A percentile compares a stretch with the other conserved stretches of the same genome.
Conservation (phyloP, 768 basidiomycete species). For the Gymnopilus junonius region DNA sequence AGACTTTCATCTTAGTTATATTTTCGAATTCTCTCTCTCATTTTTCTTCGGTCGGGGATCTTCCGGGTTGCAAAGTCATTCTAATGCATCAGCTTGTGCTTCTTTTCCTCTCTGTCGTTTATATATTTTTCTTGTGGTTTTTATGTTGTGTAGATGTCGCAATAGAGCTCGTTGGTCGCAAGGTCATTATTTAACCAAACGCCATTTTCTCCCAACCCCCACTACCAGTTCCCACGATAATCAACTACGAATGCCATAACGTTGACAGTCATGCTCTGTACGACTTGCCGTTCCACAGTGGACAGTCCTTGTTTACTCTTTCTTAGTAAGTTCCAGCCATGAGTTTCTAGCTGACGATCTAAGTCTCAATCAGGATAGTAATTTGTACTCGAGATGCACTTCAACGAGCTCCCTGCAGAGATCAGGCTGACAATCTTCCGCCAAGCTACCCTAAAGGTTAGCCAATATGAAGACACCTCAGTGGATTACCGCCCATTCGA, state of each 20-base stretch:
- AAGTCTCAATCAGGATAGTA: background rate
- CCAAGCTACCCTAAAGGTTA: constrained; percentile 3
- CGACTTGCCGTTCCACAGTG: background rate
- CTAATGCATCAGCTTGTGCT: too few relatives aligned
- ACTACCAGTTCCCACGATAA: background rate
- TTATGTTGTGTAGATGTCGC: too few relatives aligned
- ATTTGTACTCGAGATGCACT: background rate
- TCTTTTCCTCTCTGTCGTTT: background rate
- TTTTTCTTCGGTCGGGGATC: too few relatives aligned
- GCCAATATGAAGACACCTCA: constrained; percentile 3
- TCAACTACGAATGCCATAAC: background rate
- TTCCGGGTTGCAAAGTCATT: too few relatives aligned
- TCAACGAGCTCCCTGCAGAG: constrained; percentile 5
- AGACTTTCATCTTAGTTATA: too few relatives aligned
- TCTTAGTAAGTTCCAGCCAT: background rate
- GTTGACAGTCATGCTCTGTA: background rate
- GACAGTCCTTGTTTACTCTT: background rate
- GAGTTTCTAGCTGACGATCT: background rate
- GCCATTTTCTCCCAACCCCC: background rate
- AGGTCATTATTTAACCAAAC: too few relatives aligned
- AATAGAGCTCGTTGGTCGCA: background rate
- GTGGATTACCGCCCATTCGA: constrained; percentile 7
- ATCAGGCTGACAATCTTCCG: constrained; percentile 10
- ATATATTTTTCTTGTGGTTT: background rate
- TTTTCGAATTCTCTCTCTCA: too few relatives aligned